A percentile compares a stretch with the other conserved stretches of the same genome.
Conservation (phyloP, 2,329 filamentous ascomycete genomes). For the Emergomyces orientalis region DNA sequence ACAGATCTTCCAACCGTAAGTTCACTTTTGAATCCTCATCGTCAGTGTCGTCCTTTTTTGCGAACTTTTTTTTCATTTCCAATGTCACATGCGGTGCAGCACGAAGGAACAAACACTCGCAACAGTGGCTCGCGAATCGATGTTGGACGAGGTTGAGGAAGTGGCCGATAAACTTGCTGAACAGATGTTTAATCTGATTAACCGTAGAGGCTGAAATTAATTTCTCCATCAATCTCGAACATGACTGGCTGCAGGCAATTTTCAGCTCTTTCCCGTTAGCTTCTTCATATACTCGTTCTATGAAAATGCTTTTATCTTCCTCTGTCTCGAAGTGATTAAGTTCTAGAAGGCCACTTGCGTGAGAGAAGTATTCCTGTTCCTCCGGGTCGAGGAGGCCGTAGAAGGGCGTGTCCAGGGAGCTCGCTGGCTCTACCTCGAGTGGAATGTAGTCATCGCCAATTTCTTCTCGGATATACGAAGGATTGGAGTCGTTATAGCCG, state of each 20-base stretch:
- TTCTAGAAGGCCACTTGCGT: slow-evolving; percentile 81
- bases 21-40: slow-evolving; percentile 36
- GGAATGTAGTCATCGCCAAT: slow-evolving; percentile 33
- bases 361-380: slow-evolving; percentile 92
- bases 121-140: slow-evolving; percentile 94
- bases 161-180: slow-evolving; percentile 74
- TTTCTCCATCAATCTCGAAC: slow-evolving; percentile 84
- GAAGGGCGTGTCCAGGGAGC: slow-evolving; percentile 57
- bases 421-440: slow-evolving; percentile 19
- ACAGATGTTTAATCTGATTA: slow-evolving; percentile 74
- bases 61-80: slow-evolving; percentile 48
- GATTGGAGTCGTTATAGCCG: slow-evolving; percentile 7
- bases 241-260: slow-evolving; percentile 89
- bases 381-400: slow-evolving; percentile 87
- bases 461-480: slow-evolving; percentile 20
- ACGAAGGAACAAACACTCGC: slow-evolving; percentile 81
- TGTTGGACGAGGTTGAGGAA: slow-evolving; percentile 87
- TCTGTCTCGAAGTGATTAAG: slow-evolving; percentile 72
- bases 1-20: slow-evolving; percentile 71
- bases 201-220: slow-evolving; percentile 73
- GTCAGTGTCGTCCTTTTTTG: slow-evolving; percentile 36
- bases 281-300: slow-evolving; percentile 78
- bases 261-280: slow-evolving; percentile 90
- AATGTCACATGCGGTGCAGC: slow-evolving; percentile 69
- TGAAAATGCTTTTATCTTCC: slow-evolving; percentile 61